Conservation (phyloP, 352 stramenopile species). For the Lagenidium giganteum region DNA sequence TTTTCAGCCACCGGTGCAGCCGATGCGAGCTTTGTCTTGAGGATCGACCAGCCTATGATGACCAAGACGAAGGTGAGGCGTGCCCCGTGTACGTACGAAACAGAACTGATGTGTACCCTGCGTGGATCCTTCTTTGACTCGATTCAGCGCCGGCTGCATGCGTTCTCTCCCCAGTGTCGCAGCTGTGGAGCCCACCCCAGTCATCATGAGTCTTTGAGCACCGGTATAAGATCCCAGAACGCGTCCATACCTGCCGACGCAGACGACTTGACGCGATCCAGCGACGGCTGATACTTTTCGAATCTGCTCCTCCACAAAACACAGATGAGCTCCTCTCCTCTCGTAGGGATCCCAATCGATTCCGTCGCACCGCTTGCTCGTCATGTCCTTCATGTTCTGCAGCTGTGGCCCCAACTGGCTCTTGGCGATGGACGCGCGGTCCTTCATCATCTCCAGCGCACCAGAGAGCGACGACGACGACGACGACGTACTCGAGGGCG, state of each 20-base stretch:
- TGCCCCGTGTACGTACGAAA: not conserved
- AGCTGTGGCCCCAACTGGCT: constrained; percentile 30
- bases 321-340: not conserved
- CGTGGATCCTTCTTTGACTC: constrained; percentile 67
- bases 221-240: not conserved
- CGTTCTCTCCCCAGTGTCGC: constrained; percentile 34
- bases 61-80: not conserved
- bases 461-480: constrained; percentile 7
- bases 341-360: not conserved
- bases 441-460: constrained; percentile 21
- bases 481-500: not conserved
- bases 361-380: constrained; percentile 17
- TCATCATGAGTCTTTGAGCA: constrained; percentile 4
- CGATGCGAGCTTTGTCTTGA: constrained; percentile 71
- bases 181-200: constrained; percentile 12
- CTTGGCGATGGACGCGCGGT: constrained; percentile 20
- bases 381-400: constrained; percentile 23
- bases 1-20: constrained; percentile 67
- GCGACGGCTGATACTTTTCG: constrained; percentile 68
- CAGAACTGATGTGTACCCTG: constrained; percentile 23
- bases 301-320: constrained; percentile 22
- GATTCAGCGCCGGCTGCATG: constrained; percentile 45
- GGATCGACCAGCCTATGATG: constrained; percentile 51
- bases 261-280: constrained; percentile 71
- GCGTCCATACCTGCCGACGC: constrained; percentile 39